These are phyloP conservation scores for Vaccinium macrocarpon DNA, from an alignment of 148 eudicot species.

Conservation along the genomic window DNA sequence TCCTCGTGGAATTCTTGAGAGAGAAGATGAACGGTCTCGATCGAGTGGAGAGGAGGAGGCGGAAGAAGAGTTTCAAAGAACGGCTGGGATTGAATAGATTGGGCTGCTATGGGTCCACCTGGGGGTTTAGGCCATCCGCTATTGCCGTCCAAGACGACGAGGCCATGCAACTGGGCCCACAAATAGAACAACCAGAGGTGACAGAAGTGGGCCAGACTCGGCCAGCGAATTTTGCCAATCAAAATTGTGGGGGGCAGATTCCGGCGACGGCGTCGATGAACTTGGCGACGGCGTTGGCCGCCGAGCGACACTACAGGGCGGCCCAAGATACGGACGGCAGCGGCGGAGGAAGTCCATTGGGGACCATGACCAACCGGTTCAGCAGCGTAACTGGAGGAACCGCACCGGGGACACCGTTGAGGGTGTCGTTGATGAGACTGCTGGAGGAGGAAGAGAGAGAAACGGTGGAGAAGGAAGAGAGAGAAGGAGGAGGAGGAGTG, in stretches of 20 bases:
- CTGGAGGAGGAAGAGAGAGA: constrained; percentile 57
- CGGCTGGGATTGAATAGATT: constrained; percentile 60
- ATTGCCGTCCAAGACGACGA: constrained; percentile 22
- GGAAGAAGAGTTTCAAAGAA: constrained; percentile 42
- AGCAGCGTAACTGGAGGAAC: not conserved
- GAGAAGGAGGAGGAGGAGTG: constrained; percentile 10
- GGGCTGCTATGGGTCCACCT: constrained; percentile 62
- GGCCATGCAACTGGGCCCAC: constrained; percentile 19
- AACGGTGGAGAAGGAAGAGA: constrained; percentile 17
- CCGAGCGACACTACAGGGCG: constrained; percentile 51
- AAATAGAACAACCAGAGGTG: not conserved
- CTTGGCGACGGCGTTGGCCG: constrained; percentile 70
- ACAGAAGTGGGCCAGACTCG: not conserved
- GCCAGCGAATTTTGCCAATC: constrained; percentile 4
- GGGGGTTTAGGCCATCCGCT: constrained; percentile 30
- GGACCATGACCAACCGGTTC: constrained; percentile 7
- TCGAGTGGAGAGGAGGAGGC: constrained; percentile 38
- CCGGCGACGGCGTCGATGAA: constrained; percentile 46
- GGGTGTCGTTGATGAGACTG: constrained; percentile 81
- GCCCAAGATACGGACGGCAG: constrained; percentile 25
- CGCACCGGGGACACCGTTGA: constrained; percentile 41
- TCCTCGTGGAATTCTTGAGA: constrained; percentile 51
- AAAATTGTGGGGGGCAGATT: constrained; percentile 15
- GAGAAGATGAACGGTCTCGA: constrained; percentile 66
- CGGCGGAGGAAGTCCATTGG: constrained; percentile 13